phyloP scores from a whole-genome alignment of 257 asterid genomes.

The Solanum pennellii region DNA sequence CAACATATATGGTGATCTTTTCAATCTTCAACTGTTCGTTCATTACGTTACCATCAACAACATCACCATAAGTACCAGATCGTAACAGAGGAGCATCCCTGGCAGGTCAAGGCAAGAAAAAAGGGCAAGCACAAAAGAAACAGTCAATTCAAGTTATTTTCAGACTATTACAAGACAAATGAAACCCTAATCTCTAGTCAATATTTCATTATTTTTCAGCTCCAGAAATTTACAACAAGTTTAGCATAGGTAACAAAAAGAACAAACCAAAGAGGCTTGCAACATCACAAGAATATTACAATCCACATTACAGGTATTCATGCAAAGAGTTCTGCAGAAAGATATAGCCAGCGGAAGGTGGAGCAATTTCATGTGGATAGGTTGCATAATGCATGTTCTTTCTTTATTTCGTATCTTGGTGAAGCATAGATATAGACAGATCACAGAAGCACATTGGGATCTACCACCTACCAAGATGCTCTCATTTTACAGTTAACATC shows the following conservation, averaged over 20 bases:
- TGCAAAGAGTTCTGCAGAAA: not conserved
- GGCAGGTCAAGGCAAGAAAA: constrained; percentile 4
- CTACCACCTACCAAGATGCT: not conserved
- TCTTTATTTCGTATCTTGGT: not conserved
- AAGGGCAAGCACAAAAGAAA: not conserved
- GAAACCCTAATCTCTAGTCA: not conserved
- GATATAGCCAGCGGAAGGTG: not conserved
- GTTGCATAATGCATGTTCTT: not conserved
- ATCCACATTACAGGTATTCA: not conserved
- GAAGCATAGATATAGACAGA: not conserved
- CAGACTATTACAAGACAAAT: not conserved
- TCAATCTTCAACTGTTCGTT: constrained; percentile 56
- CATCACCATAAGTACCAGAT: constrained; percentile 48
- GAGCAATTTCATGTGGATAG: not conserved
- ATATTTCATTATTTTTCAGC: not conserved
- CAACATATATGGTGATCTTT: constrained; percentile 65
- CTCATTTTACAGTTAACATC: not conserved
- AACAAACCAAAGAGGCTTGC: not conserved
- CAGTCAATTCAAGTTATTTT: not conserved
- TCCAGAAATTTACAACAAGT: not conserved
- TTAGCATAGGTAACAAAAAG: not conserved
- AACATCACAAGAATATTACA: not conserved
- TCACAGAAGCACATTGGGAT: not conserved
- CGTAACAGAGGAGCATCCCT: constrained; percentile 77
- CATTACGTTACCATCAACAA: constrained; percentile 23